phyloP scores from a whole-genome alignment of 495 filamentous ascomycete species.

The Peziza echinospora region DNA sequence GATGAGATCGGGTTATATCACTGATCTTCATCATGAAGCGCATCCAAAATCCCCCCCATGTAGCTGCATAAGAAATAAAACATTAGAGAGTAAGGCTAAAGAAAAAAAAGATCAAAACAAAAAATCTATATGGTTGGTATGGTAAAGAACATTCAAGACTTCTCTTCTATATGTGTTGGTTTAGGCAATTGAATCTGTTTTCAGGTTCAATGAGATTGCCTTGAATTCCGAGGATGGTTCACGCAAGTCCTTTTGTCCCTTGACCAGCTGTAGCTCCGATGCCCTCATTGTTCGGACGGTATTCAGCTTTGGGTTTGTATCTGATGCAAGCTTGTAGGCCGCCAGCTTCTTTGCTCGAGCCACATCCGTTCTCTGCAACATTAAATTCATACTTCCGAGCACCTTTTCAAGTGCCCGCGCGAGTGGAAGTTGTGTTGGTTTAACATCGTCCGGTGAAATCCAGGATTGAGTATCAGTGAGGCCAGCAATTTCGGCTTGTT shows the following conservation, averaged over 20 bases:
- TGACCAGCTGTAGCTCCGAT: conserved; percentile 19
- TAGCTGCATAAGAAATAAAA: too few relatives aligned
- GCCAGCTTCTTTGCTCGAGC: conserved; percentile 37
- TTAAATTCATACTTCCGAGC: conserved; percentile 75
- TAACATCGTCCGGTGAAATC: conserved; percentile 45
- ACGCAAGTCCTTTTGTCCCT: conserved; percentile 15
- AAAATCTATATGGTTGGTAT: too few relatives aligned
- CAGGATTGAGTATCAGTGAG: conserved; percentile 36
- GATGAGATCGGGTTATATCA: too few relatives aligned
- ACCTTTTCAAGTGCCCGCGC: conserved; percentile 69
- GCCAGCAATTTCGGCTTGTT: conserved; percentile 31
- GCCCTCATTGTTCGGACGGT: conserved; percentile 17
- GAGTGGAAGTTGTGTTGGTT: conserved; percentile 50
- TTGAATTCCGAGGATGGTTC: conserved; percentile 1
- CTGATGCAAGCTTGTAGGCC: conserved; percentile 17
- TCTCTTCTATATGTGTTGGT: too few relatives aligned
- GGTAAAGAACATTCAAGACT: too few relatives aligned
- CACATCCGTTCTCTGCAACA: conserved; percentile 55
- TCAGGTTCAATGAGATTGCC: conserved; percentile 3
- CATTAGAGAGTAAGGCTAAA: too few relatives aligned
- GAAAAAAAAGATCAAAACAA: too few relatives aligned
- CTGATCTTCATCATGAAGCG: too few relatives aligned
- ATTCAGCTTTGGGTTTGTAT: conserved; percentile 15
- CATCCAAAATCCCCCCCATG: too few relatives aligned
- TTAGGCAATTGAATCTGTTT: too few relatives aligned